Conservation (phyloP, 148 eudicot genomes). For the Amaranthus hypochondriacus region DNA sequence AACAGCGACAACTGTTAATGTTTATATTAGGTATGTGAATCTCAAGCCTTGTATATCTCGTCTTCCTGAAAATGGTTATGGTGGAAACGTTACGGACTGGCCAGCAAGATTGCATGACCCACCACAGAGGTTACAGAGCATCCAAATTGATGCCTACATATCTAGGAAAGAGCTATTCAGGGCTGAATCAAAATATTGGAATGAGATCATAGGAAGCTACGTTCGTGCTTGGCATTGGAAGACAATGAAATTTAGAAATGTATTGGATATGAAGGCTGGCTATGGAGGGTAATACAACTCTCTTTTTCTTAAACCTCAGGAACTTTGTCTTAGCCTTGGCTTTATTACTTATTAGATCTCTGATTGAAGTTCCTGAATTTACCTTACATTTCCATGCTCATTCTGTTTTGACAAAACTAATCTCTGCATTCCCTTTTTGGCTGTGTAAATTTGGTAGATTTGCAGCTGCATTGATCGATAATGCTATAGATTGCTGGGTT, state of each 20-base stretch:
- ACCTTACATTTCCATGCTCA: neutral
- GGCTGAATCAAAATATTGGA: slow-evolving; percentile 93
- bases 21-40: slow-evolving; percentile 64
- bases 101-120: slow-evolving; percentile 78
- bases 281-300: slow-evolving; percentile 74
- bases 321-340: neutral
- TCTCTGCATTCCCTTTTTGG: neutral
- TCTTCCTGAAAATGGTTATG: slow-evolving; percentile 77
- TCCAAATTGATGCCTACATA: slow-evolving; percentile 79
- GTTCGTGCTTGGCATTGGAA: slow-evolving; percentile 72
- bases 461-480: slow-evolving; percentile 69
- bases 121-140: slow-evolving; percentile 88
- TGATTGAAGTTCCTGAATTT: neutral
- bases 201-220: slow-evolving; percentile 65
- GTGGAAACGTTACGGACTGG: slow-evolving; percentile 68
- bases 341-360: neutral
- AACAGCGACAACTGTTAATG: slow-evolving; percentile 1
- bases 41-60: slow-evolving; percentile 75
- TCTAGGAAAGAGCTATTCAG: slow-evolving; percentile 86
- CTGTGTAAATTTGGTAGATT: slow-evolving; percentile 48
- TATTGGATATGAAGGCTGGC: slow-evolving; percentile 95
- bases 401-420: neutral
- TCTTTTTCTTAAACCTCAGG: neutral
- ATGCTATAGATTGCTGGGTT: slow-evolving; percentile 80
- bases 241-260: slow-evolving; percentile 56